phyloP scores from a whole-genome alignment of 164 flowering plant genomes.

The Vitis riparia region DNA sequence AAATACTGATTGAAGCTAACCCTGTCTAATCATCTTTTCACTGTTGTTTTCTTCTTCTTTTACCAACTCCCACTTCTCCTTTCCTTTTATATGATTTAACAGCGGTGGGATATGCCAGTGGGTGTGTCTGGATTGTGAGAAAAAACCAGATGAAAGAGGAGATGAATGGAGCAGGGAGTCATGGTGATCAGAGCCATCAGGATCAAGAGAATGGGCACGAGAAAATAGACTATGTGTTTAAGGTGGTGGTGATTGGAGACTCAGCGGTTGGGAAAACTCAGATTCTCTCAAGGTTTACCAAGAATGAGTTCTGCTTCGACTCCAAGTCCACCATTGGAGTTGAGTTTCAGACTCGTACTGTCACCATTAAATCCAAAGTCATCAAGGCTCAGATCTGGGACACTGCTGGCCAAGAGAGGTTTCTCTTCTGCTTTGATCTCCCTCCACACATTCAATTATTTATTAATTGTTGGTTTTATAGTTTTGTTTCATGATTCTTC shows the following conservation, averaged over 20 bases:
- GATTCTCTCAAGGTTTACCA: conserved; percentile 56
- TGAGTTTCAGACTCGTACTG: conserved; percentile 74
- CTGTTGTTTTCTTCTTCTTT: neutral
- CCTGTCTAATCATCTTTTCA: conserved; percentile 1
- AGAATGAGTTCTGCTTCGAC: conserved; percentile 65
- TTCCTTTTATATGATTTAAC: no score
- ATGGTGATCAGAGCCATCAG: neutral
- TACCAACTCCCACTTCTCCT: conserved; percentile 8
- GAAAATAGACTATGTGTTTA: conserved; percentile 66
- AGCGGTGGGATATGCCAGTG: neutral
- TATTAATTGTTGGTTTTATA: neutral
- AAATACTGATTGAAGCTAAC: neutral
- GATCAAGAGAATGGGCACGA: conserved; percentile 10
- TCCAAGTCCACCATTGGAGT: conserved; percentile 85
- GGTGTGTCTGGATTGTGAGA: conserved; percentile 10
- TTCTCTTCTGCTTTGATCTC: conserved; percentile 6
- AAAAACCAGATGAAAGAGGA: conserved; percentile 16
- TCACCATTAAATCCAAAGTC: conserved; percentile 52
- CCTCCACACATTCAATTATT: neutral
- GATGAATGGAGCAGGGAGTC: neutral
- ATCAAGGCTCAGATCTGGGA: conserved; percentile 93
- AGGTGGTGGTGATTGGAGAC: conserved; percentile 80
- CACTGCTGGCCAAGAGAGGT: conserved; percentile 87
- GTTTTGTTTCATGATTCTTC: no score
- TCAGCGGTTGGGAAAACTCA: conserved; percentile 82